Percentiles rank a stretch among this genome's conserved stretches.
Conservation (phyloP, 1,284 basidiomycete species). For the Fomitopsis betulina region DNA sequence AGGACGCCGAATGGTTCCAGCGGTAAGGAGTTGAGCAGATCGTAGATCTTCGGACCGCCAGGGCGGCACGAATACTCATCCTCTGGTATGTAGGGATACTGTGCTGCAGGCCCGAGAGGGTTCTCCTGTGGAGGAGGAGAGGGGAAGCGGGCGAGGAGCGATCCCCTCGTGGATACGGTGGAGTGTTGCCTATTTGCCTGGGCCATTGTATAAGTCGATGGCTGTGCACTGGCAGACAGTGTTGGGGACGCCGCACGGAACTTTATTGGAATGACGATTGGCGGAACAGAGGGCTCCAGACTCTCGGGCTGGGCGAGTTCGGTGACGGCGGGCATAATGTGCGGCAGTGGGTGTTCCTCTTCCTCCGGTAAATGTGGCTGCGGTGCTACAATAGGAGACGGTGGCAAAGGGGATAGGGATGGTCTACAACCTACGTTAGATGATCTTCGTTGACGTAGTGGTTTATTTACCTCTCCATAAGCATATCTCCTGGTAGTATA, state of each 20-base stretch:
- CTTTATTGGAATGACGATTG: constrained; percentile 6
- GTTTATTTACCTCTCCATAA: not conserved
- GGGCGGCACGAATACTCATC: constrained; percentile 55
- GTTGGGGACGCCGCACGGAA: constrained; percentile 8
- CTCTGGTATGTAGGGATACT: constrained; percentile 48
- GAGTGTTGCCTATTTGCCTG: not conserved
- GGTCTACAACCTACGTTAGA: not conserved
- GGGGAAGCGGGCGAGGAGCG: constrained; percentile 27
- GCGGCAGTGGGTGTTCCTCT: no score
- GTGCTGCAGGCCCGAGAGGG: constrained; percentile 48
- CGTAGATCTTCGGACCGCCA: constrained; percentile 57
- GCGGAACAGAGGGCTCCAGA: not conserved
- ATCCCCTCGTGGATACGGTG: constrained; percentile 11
- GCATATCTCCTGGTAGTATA: not conserved
- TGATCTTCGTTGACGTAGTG: not conserved
- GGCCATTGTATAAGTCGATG: not conserved
- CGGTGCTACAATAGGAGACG: not conserved
- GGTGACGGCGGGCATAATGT: not conserved
- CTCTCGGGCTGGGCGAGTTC: not conserved
- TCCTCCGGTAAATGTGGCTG: not conserved
- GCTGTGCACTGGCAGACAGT: not conserved
- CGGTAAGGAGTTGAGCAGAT: constrained; percentile 54
- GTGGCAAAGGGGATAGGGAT: not conserved
- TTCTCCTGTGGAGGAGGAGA: constrained; percentile 39
- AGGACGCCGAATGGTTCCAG: constrained; percentile 58